Evolutionary conservation across 495 filamentous ascomycete species (phyloP).

Genomic region (Apiosordaria backusii): DNA sequence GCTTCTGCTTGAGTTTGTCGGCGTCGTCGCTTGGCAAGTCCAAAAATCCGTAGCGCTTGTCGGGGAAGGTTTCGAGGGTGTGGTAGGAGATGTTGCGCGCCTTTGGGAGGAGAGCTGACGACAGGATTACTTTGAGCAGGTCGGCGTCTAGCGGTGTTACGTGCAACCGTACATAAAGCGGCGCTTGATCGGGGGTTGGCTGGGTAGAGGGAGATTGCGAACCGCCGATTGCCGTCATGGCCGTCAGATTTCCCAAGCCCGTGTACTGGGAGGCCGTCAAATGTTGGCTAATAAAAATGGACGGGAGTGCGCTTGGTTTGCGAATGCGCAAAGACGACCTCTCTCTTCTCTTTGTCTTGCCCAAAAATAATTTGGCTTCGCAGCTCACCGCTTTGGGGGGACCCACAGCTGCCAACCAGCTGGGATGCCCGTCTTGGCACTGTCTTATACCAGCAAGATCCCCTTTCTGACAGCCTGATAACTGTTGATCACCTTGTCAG

Average conservation of each 20-base stretch:
- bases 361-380: background rate
- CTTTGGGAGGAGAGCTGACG: conserved; percentile 59
- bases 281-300: background rate
- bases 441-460: background rate
- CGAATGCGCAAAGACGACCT: background rate
- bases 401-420: background rate
- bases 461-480: background rate
- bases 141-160: conserved; percentile 78
- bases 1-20: conserved; percentile 83
- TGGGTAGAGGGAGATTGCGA: background rate
- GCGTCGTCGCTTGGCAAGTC: conserved; percentile 77
- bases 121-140: conserved; percentile 64
- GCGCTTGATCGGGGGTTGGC: conserved; percentile 11
- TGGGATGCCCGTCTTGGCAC: background rate
- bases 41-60: conserved; percentile 84
- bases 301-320: background rate
- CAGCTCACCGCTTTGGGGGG: background rate
- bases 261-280: background rate
- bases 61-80: conserved; percentile 76
- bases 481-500: no score
- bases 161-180: conserved; percentile 58
- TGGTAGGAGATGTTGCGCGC: conserved; percentile 82
- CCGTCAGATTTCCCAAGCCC: conserved; percentile 2
- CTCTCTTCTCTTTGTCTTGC: background rate
- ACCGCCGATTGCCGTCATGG: conserved; percentile 17